A percentile compares a stretch with the other conserved stretches of the same genome.
phyloP scores from a whole-genome alignment of 2,329 filamentous ascomycete species.

The Berkeleyomyces basicola region DNA sequence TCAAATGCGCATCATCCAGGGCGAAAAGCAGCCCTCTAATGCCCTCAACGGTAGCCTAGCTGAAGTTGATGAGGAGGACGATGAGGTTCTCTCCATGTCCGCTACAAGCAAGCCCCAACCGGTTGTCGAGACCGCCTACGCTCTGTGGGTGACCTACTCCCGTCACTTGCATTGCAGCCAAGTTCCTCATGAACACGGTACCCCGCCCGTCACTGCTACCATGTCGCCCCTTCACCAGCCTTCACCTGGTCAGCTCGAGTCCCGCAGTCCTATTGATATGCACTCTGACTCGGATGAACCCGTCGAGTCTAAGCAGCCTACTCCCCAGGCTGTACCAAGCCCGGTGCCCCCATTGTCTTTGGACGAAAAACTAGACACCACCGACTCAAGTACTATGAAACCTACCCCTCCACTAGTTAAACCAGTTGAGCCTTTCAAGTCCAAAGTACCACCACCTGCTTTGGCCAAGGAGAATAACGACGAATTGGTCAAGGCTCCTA shows the following conservation, averaged over 20 bases:
- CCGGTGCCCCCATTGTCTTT: constrained; percentile 6
- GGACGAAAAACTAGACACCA: constrained; percentile 1
- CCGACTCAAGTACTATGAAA: background rate
- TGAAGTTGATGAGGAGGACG: constrained; percentile 38
- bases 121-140: constrained; percentile 70
- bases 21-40: constrained; percentile 49
- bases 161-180: constrained; percentile 70
- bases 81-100: constrained; percentile 2
- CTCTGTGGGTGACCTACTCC: constrained; percentile 94
- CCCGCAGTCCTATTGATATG: constrained; percentile 11
- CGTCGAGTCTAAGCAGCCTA: constrained; percentile 20
- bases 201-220: constrained; percentile 44
- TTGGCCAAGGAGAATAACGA: background rate
- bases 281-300: constrained; percentile 13
- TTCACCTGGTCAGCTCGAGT: constrained; percentile 48
- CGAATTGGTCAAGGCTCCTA: background rate
- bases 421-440: background rate
- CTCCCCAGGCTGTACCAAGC: constrained; percentile 16
- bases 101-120: constrained; percentile 19
- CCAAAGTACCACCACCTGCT: background rate
- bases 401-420: background rate
- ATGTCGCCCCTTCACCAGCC: constrained; percentile 63
- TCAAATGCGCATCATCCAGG: constrained; percentile 91
- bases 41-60: constrained; percentile 44
- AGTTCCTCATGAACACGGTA: constrained; percentile 36